Conservation (phyloP, 148 eudicot genomes). For the Camellia lanceoleosa region DNA sequence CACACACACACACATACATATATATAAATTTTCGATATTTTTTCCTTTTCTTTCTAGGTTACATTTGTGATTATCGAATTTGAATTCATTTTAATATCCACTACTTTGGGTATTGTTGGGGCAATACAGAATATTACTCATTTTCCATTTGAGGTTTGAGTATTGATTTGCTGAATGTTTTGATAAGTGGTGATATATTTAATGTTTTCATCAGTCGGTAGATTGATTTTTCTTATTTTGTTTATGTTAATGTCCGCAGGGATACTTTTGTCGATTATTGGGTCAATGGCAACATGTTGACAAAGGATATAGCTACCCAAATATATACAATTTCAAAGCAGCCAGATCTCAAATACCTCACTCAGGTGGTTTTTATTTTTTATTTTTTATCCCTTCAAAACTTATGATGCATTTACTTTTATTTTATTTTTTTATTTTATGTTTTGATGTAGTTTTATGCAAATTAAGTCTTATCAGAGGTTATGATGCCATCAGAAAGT, state of each 20-base stretch:
- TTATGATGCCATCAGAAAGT: not conserved
- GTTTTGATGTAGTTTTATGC: not conserved
- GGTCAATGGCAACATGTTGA: slow-evolving; percentile 83
- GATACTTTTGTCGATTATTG: slow-evolving; percentile 93
- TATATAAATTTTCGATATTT: too few species aligned
- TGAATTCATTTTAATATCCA: not conserved
- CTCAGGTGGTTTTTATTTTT: slow-evolving; percentile 44
- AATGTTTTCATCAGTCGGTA: not conserved
- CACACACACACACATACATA: too few species aligned
- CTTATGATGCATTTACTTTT: not conserved
- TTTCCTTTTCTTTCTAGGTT: too few species aligned
- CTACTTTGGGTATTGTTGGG: not conserved
- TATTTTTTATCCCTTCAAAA: slow-evolving; percentile 8
- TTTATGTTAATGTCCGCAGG: slow-evolving; percentile 34
- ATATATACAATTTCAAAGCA: slow-evolving; percentile 73
- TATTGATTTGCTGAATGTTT: not conserved
- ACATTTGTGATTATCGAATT: not conserved
- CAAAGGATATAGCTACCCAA: slow-evolving; percentile 71
- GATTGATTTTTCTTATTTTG: not conserved
- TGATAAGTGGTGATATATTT: not conserved
- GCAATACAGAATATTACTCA: not conserved
- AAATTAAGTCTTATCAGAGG: not conserved
- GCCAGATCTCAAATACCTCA: slow-evolving; percentile 57
- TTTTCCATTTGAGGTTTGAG: not conserved
- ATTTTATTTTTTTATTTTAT: not conserved